Conservation (phyloP, 2,329 filamentous ascomycete genomes). For the Lecanoromycetidae sp. region DNA sequence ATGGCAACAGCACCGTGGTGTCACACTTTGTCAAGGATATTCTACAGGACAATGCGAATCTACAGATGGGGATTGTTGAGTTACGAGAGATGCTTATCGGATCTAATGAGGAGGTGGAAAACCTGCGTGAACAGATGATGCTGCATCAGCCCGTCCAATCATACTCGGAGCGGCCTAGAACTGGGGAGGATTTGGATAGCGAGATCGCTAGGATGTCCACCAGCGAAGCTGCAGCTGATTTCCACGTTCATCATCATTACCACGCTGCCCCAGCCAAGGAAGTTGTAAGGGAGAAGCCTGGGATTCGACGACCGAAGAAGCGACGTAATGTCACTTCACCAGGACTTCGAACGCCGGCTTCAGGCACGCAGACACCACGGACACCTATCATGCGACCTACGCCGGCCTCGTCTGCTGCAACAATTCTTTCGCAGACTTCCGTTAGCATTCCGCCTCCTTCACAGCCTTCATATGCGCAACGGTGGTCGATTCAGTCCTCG, state of each 20-base stretch:
- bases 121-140: conserved; percentile 66
- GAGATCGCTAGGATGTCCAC: conserved; percentile 50
- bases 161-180: conserved; percentile 21
- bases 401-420: conserved; percentile 38
- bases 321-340: conserved; percentile 49
- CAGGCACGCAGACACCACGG: conserved; percentile 24
- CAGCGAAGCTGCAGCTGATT: conserved; percentile 44
- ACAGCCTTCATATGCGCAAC: conserved; percentile 27
- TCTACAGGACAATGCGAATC: conserved; percentile 83
- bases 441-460: conserved; percentile 44
- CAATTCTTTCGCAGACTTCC: conserved; percentile 51
- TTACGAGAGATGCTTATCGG: conserved; percentile 78
- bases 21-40: conserved; percentile 94
- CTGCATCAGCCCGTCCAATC: conserved; percentile 58
- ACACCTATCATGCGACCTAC: conserved; percentile 19
- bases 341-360: conserved; percentile 28
- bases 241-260: conserved; percentile 93
- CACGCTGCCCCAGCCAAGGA: conserved; percentile 45
- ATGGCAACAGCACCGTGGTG: conserved; percentile 58
- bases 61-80: conserved; percentile 86
- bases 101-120: conserved; percentile 89
- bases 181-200: conserved; percentile 50
- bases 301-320: conserved; percentile 53
- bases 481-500: conserved; percentile 35
- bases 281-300: conserved; percentile 42